Base-by-base conservation (phyloP, 2,329 filamentous ascomycete species). In the Fusarium zealandicum region DNA sequence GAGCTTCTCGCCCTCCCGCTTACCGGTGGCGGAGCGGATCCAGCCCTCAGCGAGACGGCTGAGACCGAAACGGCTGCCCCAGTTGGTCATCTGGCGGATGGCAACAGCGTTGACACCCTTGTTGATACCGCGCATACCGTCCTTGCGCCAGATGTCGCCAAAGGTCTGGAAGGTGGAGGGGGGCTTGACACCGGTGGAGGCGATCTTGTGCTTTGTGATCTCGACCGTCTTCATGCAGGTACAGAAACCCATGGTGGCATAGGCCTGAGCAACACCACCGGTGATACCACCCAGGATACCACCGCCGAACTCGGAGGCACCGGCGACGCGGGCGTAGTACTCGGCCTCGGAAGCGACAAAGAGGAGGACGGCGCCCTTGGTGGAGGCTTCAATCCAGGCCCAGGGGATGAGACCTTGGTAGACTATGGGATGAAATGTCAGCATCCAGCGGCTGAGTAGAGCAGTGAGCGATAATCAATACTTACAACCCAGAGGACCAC, bases 151-250 rank as follows among this genome's bases (percentile, higher is more conserved):
- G 77, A 99, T 99, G 73, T 90, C 88, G 88, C 93, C 95, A 78
- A 99, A 99, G 54, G 95, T 98, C 68, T 87, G 84, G 76, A 96
- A 96, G 65, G 95, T 98, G 70, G 91, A 87, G n/a, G 87, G 90
- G 18, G 92, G 90, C 80, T 92, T 91, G 65, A 88, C 86, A 68
- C 95, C 95, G 36, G 86, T 66, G 28, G 91, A 88, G 12, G 91
- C 92, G 72, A 95, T 82, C 85, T 98, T 98, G 83, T 95, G 90
- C 81, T 97, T 96, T 73, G 95, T 99, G 79, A 99, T 99, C 79
- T 99, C 95, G 66, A 98, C 95, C 62, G 95, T 99, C 88, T 99
- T 99, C 95, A 99, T 99, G 86, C 95, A 99, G 59, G 95, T 99
- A 80, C 95, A 99, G 87, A 99, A 99, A 67, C 95, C 95, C 93